Evolutionary conservation across 495 filamentous ascomycete genomes (phyloP), one percentile per base, ranked within the genome.

Genomic region (Aspergillus nanangensis): DNA sequence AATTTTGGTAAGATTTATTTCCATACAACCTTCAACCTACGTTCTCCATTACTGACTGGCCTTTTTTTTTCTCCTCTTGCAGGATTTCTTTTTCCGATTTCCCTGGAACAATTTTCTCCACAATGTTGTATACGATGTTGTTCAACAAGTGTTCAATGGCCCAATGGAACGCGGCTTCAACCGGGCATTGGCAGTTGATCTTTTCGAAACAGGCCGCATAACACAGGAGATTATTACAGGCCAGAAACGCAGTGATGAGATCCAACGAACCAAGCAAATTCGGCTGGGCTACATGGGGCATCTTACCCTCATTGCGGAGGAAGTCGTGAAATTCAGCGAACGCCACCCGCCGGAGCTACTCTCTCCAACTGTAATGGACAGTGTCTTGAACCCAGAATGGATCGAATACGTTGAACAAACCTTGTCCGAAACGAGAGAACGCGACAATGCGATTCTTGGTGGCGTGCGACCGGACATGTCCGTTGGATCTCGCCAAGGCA

Each of bases 31-130:
- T n/a, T n/a, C n/a, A n/a, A n/a, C n/a, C n/a, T n/a, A n/a, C n/a
- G n/a, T n/a, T n/a, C n/a, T n/a, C n/a, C n/a, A n/a, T n/a, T n/a
- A n/a, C n/a, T n/a, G n/a, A n/a, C n/a, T n/a, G n/a, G n/a, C n/a
- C n/a, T n/a, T n/a, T n/a, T n/a, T 41, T 24, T 21, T 38, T 27
- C 37, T 31, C 41, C 33, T 27, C 31, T 38, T 56, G 2, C 47
- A 89, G 87, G 84, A 85, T 45, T 97, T 98, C 71, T 99, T 99
- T 72, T 99, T 97, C 75, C 83, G 82, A 43, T 97, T 97, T 63
- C 94, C 93, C 3, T 99, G 93, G 93, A 99, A 99, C 60, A 99
- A 99, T 64, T 99, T 99, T 60, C 80, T 99, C 18, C 93, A 99
- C 65, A 99, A 99, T 67, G 93, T 99, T 34, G 93, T 99, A 19